Conservation (phyloP, 768 basidiomycete species). For the Hirschioporus abietinus region DNA sequence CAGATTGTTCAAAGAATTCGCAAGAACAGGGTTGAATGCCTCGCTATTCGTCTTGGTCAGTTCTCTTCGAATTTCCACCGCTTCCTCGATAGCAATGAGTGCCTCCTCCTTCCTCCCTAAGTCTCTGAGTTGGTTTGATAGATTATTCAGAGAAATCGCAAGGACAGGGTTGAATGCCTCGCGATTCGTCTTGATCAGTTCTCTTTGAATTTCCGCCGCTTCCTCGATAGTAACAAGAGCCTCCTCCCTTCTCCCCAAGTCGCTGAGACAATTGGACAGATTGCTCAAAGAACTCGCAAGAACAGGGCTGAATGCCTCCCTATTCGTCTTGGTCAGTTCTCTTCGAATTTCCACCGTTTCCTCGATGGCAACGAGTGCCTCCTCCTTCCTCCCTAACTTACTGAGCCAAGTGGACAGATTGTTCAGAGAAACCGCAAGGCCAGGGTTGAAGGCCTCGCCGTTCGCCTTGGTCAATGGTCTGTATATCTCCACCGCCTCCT, state of each 20-base stretch:
- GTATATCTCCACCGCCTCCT: background rate
- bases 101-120: slow-evolving; percentile 10
- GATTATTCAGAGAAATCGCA: slow-evolving; percentile 7
- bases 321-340: background rate
- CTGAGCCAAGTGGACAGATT: slow-evolving; percentile 10
- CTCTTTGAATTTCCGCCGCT: slow-evolving; percentile 1
- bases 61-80: slow-evolving; percentile 2
- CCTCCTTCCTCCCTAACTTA: slow-evolving; percentile 7
- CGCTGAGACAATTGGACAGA: slow-evolving; percentile 6
- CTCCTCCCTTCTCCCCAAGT: slow-evolving; percentile 6
- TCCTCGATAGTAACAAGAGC: slow-evolving; percentile 9
- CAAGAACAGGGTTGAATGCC: slow-evolving; percentile 5
- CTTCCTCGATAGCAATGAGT: slow-evolving; percentile 7
- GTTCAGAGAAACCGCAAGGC: slow-evolving; percentile 9
- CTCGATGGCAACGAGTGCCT: slow-evolving; percentile 8
- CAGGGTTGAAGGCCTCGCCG: background rate
- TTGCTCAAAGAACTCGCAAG: slow-evolving; percentile 6
- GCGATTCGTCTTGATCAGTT: background rate
- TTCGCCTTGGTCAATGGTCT: background rate
- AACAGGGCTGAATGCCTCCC: slow-evolving; percentile 3
- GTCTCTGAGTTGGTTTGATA: slow-evolving; percentile 5
- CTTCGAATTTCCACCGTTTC: slow-evolving; percentile 3
- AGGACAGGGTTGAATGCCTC: slow-evolving; percentile 5
- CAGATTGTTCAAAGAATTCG: slow-evolving; percentile 6
- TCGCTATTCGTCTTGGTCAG: background rate